Evolutionary conservation across 306 rosid species (phyloP), one percentile per base, ranked within the genome.

Genomic region (Trifolium dubium): DNA sequence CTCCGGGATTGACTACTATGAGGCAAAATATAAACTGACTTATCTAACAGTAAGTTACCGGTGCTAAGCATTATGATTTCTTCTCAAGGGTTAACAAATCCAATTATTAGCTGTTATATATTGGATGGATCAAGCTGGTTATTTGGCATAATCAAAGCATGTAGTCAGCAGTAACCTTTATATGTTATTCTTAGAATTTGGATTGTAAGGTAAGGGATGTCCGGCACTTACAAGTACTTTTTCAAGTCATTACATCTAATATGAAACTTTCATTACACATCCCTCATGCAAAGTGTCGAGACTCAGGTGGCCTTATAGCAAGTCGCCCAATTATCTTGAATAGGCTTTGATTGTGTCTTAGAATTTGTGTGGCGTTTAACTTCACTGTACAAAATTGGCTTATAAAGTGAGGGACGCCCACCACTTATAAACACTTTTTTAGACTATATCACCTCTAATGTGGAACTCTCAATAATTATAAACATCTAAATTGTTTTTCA

Each of bases 91-190:
- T 37, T 70, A 37, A 23, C 31, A 14, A 18, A 47, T 44, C 30
- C 47, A 18, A 53, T 56, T 47, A 13, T 67, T 14, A 44, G 41
- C 34, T 47, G 41, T 49, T 23, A 49, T 58, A 28, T 71, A 29
- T 59, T 59, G 28, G 54, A 72, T 13, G 15, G 79, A 72, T 31
- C 55, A 73, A 61, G 17, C 69, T 62, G 49, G 72, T 72, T 56
- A 17, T 77, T 72, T 71, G 18, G 67, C 40, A 59, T 56, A 68
- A 30, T 68, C n/a, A 74, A 62, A 14, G 56, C 43, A 17, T 19
- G 49, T 67, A 11, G 23, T 72, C 19, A 59, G 23, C 59, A 53
- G 49, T 30, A 70, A 10, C 35, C 32, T 65, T 49, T 49, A 30
- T n/a, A 34, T 69, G 9, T 19, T 53, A 18, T 53, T 53, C 5